Evolutionary conservation across 1,284 basidiomycete species (phyloP), one percentile per base, ranked within the genome.

Genomic region (Boletus austroedulis): DNA sequence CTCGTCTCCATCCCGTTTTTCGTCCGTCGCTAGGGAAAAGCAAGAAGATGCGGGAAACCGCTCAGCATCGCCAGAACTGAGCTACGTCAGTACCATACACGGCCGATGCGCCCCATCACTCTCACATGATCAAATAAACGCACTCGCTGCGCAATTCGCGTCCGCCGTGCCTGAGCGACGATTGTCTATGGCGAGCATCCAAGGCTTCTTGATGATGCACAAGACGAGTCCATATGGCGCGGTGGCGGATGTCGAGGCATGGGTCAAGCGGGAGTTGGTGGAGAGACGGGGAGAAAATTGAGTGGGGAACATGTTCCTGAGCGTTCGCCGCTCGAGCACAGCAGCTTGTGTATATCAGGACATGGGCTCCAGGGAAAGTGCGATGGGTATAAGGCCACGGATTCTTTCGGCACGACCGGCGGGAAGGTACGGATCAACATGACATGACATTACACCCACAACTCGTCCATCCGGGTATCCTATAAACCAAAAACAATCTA

Each of bases 161-260:
- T 74, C 76, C 2, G 69, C 70, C 1, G 78, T 48, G 19, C 87
- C 87, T 0, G 83, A 87, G 53, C 78, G 84, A n/a, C 77, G 79
- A 65, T 76, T 88, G 46, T 87, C 88, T 19, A 88, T 91, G 81
- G 88, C 90, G 11, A 79, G 77, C 40, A 75, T 93, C 17, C 90
- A 92, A 67, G 89, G 87, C 4, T 89, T 85, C 68, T 69, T 92
- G 53, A 87, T 92, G 85, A 76, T 73, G 29, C 82, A 87, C 75
- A 92, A 91, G 70, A 77, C 75, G 14, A 72, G 79, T 1, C 88
- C 90, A 3, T 72, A 76, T 54, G 76, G 78, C 24, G 89, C 89
- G 3, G 80, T 85, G 6, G 67, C 75, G 21, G 73, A 76, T 6
- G 14, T 78, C 8, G 67, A 62, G 4, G 67, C 53, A 4, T 88